Percentiles rank a stretch among this genome's conserved stretches.
Evolutionary conservation across 2,329 filamentous ascomycete species (phyloP).

Genomic region (Alternaria sp.): DNA sequence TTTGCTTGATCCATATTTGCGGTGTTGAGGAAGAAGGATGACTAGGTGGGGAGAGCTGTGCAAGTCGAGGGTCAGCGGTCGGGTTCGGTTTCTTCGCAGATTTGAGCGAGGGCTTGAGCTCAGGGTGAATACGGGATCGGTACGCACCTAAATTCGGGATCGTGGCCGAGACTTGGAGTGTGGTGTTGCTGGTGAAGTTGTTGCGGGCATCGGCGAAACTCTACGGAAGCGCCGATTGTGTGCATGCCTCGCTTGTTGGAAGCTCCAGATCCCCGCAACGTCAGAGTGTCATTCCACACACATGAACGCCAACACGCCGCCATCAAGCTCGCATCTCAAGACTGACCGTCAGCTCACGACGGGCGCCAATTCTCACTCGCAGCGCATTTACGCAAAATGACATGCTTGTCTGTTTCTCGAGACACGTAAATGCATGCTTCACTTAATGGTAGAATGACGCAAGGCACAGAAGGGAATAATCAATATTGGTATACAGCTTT

Average conservation of each 20-base stretch:
- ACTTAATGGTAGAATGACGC: background rate
- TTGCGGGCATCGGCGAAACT: slow-evolving; percentile 35
- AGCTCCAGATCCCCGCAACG: slow-evolving; percentile 23
- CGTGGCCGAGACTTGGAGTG: slow-evolving; percentile 34
- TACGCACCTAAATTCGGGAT: slow-evolving; percentile 39
- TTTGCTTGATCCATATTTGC: slow-evolving; percentile 58
- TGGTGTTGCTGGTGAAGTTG: slow-evolving; percentile 38
- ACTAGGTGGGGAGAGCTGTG: slow-evolving; percentile 31
- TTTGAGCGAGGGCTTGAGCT: slow-evolving; percentile 4
- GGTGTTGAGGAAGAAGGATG: slow-evolving; percentile 36
- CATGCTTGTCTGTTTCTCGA: background rate
- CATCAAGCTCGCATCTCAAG: background rate
- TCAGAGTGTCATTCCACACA: slow-evolving; percentile 14
- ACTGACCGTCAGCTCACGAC: background rate
- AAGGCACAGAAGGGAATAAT: background rate
- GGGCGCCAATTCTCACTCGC: background rate
- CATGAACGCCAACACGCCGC: background rate
- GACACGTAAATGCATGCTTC: background rate
- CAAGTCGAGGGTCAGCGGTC: slow-evolving; percentile 26
- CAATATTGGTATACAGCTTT: background rate
- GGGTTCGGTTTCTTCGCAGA: slow-evolving; percentile 21
- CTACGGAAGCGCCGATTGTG: slow-evolving; percentile 36
- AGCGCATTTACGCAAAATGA: background rate
- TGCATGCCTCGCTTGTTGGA: slow-evolving; percentile 34
- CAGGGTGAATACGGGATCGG: slow-evolving; percentile 18